Conservation (phyloP, 805 yeast genomes). For the Metschnikowia matae region DNA sequence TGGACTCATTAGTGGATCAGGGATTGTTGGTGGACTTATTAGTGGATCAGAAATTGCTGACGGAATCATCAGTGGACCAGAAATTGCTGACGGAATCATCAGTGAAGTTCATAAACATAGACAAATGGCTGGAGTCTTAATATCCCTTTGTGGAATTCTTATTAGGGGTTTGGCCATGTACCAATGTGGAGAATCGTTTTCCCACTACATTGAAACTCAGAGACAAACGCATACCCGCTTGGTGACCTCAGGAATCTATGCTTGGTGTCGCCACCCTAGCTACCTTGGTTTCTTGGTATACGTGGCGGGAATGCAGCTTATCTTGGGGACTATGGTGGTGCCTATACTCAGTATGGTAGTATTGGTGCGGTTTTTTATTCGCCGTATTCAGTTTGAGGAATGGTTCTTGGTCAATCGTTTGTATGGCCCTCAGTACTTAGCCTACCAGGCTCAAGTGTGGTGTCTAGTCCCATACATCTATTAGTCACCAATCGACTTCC, state of each 20-base stretch:
- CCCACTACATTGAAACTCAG: conserved; percentile 25
- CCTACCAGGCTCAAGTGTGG: conserved; percentile 22
- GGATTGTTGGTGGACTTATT: no score
- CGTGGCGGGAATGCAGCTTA: conserved; percentile 29
- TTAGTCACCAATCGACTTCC: not conserved
- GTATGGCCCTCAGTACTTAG: conserved; percentile 27
- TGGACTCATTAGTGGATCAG: no score
- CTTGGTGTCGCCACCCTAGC: conserved; percentile 33
- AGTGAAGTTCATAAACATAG: no score
- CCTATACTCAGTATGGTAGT: conserved; percentile 16
- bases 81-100: no score
- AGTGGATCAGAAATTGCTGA: no score
- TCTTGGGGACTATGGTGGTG: conserved; percentile 22
- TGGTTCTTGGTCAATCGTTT: conserved; percentile 22
- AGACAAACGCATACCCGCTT: conserved; percentile 12
- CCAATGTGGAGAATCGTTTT: conserved; percentile 33
- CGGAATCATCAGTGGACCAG: no score
- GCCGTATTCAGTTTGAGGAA: conserved; percentile 35
- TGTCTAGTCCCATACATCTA: conserved; percentile 28
- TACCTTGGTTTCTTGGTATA: conserved; percentile 36
- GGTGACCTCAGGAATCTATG: conserved; percentile 33
- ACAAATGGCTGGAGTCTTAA: no score
- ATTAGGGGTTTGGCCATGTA: conserved; percentile 29
- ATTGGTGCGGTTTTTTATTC: conserved; percentile 24
- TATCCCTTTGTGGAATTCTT: conserved; percentile 20